Percentiles rank a stretch among this genome's conserved stretches.
Conservation (phyloP, 2,329 filamentous ascomycete genomes). For the Teratosphaeria pseudoeucalypti region DNA sequence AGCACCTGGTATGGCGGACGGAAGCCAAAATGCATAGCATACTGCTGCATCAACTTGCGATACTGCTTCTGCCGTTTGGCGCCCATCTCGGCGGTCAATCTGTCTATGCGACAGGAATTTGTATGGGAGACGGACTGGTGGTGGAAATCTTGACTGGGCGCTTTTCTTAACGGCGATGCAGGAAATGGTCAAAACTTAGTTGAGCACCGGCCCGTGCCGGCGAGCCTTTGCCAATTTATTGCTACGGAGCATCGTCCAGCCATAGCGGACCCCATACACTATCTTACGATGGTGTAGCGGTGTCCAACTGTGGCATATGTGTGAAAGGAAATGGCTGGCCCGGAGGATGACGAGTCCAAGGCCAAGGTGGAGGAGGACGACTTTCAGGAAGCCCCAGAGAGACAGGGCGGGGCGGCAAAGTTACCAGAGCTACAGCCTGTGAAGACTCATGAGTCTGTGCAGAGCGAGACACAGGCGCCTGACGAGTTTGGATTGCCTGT, state of each 20-base stretch:
- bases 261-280: background rate
- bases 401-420: background rate
- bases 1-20: conserved; percentile 77
- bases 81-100: conserved; percentile 42
- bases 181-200: background rate
- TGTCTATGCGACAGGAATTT: background rate
- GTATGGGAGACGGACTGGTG: background rate
- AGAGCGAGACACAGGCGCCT: conserved; percentile 17
- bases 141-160: background rate
- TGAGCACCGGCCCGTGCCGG: background rate
- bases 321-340: background rate
- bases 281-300: background rate
- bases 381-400: background rate
- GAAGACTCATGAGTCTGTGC: background rate
- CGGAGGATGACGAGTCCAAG: background rate
- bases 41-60: conserved; percentile 88
- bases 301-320: background rate
- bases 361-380: background rate
- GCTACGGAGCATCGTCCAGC: background rate
- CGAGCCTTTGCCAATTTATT: background rate
- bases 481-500: conserved; percentile 30
- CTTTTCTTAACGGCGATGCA: background rate
- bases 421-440: conserved; percentile 1
- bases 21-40: conserved; percentile 77
- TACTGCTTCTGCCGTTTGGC: conserved; percentile 64